Evolutionary conservation across 2,329 filamentous ascomycete species (phyloP).

Genomic region (Nothomitra cinnamomea): DNA sequence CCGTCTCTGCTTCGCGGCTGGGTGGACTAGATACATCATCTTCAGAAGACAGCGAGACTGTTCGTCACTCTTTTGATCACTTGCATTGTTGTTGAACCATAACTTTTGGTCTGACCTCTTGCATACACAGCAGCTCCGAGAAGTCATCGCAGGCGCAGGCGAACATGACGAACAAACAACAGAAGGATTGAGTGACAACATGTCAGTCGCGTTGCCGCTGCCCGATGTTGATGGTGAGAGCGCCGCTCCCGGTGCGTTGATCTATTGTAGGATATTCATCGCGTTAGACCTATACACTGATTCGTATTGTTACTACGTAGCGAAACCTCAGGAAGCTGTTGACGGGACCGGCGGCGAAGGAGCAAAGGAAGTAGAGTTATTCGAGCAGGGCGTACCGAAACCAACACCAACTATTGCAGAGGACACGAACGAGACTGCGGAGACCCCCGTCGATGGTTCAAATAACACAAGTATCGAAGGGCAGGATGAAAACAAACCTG

Average conservation of each 20-base stretch:
- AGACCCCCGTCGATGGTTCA: neutral
- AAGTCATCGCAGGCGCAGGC: neutral
- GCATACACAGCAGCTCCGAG: constrained; percentile 2
- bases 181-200: neutral
- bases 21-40: neutral
- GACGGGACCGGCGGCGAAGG: neutral
- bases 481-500: neutral
- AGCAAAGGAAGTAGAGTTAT: neutral
- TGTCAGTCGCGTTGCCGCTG: neutral
- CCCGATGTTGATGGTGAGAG: neutral
- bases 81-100: constrained; percentile 2
- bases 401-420: neutral
- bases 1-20: neutral
- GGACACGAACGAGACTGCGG: neutral
- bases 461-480: neutral
- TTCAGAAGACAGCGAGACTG: neutral
- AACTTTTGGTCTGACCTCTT: constrained; percentile 1
- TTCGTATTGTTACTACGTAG: neutral
- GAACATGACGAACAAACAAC: neutral
- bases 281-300: neutral
- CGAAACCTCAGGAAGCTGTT: neutral
- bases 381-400: neutral
- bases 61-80: constrained; percentile 2
- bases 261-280: neutral
- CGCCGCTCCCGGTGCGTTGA: neutral